Percentiles rank a stretch among this genome's conserved stretches.
Evolutionary conservation across 257 asterid species (phyloP).

Genomic region (Jacaranda copaia): DNA sequence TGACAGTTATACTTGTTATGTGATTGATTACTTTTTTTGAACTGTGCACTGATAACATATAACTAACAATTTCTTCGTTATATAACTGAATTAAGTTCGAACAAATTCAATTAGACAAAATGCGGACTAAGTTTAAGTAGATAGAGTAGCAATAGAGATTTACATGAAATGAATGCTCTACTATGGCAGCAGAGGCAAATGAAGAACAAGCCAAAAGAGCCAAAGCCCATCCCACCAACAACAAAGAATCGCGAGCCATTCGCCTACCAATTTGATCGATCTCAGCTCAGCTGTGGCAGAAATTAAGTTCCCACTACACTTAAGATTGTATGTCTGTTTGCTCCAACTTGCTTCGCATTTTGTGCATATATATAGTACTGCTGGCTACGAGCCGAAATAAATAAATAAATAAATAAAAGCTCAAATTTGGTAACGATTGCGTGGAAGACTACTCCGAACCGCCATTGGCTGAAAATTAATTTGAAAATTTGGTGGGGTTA

Average conservation of each 20-base stretch:
- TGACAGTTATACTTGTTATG: no score
- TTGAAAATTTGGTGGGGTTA: background rate
- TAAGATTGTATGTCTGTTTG: slow-evolving; percentile 21
- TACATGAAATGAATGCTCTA: slow-evolving; percentile 59
- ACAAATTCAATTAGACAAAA: no score
- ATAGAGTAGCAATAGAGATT: slow-evolving; percentile 17
- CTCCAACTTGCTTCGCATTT: background rate
- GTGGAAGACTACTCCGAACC: slow-evolving; percentile 41
- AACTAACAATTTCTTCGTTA: background rate
- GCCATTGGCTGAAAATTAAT: slow-evolving; percentile 23
- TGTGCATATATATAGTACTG: background rate
- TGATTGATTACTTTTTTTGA: no score
- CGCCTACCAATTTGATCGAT: background rate
- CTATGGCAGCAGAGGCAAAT: slow-evolving; percentile 47
- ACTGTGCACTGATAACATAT: background rate
- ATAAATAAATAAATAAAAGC: no score
- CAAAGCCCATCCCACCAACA: slow-evolving; percentile 31
- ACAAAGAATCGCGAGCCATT: slow-evolving; percentile 23
- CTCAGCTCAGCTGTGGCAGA: background rate
- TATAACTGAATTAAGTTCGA: no score
- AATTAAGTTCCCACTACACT: background rate
- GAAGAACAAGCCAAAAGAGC: slow-evolving; percentile 34
- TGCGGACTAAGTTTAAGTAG: background rate
- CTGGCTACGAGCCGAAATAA: no score
- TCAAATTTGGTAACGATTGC: slow-evolving; percentile 36